phyloP scores from a whole-genome alignment of 78 protist genomes.

The Dictyostelium purpureum region DNA sequence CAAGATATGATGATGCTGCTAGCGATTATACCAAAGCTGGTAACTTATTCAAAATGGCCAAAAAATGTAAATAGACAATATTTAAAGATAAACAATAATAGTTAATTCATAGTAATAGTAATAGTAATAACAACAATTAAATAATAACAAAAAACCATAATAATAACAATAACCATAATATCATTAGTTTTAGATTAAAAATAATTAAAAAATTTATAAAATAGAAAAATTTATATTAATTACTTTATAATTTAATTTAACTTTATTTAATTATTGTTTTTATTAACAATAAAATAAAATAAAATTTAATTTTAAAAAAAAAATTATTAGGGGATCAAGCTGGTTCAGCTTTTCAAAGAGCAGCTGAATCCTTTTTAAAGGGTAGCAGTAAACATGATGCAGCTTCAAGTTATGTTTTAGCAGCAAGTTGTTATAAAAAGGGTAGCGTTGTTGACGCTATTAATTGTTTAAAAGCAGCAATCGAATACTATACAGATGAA shows the following conservation, averaged over 20 bases:
- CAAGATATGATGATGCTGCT: conserved; percentile 80
- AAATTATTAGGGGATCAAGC: conserved; percentile 83
- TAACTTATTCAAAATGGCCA: conserved; percentile 72
- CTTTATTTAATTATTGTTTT: too few species aligned
- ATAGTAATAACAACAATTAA: background rate
- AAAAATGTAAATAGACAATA: conserved; percentile 54
- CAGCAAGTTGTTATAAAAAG: conserved; percentile 82
- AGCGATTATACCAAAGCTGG: conserved; percentile 83
- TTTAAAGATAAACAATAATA: background rate
- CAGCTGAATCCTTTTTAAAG: conserved; percentile 77
- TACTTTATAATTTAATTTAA: too few species aligned
- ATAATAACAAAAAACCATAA: background rate
- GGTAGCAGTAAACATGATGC: conserved; percentile 76
- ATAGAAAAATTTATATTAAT: background rate
- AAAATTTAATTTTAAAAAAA: background rate
- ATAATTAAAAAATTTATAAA: background rate
- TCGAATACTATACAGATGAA: conserved; percentile 72
- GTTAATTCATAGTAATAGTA: background rate
- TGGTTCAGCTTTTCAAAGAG: conserved; percentile 68
- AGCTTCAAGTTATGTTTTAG: conserved; percentile 68
- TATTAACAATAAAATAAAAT: background rate
- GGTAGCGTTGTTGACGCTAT: conserved; percentile 62
- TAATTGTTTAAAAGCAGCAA: conserved; percentile 54
- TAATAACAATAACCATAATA: background rate
- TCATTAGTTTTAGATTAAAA: too few species aligned